These are phyloP conservation scores for Pleurotus tuber-regium DNA, from an alignment of 768 basidiomycete species.

Conservation along the genomic window DNA sequence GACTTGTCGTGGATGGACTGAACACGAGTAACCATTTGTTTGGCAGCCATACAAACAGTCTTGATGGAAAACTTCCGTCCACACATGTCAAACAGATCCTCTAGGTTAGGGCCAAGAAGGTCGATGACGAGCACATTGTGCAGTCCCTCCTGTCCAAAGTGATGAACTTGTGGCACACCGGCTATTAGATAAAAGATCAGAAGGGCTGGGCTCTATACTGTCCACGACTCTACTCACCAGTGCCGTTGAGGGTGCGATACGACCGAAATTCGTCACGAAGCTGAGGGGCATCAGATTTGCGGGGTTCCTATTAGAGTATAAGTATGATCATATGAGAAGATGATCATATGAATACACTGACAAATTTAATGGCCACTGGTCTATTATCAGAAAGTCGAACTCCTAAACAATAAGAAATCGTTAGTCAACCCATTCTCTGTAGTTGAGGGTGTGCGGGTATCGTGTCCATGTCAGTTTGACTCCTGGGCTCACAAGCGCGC, in stretches of 20 bases:
- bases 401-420: neutral
- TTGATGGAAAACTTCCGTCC: constrained; percentile 97
- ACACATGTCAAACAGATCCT: constrained; percentile 99
- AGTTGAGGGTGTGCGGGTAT: neutral
- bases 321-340: constrained; percentile 14
- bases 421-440: neutral
- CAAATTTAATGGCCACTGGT: constrained; percentile 97
- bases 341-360: constrained; percentile 36
- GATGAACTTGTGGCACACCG: constrained; percentile 96
- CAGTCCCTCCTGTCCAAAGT: constrained; percentile 97
- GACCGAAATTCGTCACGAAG: constrained; percentile 96
- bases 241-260: constrained; percentile 91
- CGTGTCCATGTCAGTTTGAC: neutral
- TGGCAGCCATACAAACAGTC: constrained; percentile 98
- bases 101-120: constrained; percentile 93
- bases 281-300: constrained; percentile 98
- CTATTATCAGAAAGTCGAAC: constrained; percentile 36
- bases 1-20: constrained; percentile 99
- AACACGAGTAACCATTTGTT: constrained; percentile 98
- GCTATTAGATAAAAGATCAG: constrained; percentile 61
- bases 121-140: constrained; percentile 97
- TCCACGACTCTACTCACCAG: too few species aligned
- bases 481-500: neutral
- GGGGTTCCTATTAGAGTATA: constrained; percentile 63
- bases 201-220: too few species aligned